Base-by-base conservation (phyloP, 163 green algal genomes). In the Scenedesmus sp. region DNA sequence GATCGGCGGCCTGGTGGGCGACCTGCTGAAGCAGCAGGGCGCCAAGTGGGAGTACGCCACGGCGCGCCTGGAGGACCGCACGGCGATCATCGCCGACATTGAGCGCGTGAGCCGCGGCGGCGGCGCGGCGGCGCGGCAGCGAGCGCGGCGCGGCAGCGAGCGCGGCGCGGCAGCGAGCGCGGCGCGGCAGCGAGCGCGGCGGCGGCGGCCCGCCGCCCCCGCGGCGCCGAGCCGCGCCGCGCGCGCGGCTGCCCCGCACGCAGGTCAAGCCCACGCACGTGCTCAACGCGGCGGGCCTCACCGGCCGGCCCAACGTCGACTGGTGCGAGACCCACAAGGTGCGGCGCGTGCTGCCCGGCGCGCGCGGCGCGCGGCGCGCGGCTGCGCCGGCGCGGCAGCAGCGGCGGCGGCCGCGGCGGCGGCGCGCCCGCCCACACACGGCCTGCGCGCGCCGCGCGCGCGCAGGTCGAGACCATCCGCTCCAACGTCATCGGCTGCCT, bases 261-360 rank as follows among this genome's bases (percentile, higher is more conserved):
- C 87, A 98, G 90, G 91, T 97, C 17, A 96, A 97, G 85, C 95
- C 95, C 53, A 99, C 96, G 0, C 96, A 99, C 50, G 90, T 99
- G 18, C 86, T 99, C 4, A 98, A 97, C 82, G 91, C 94, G 33
- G 96, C 96, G 24, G 96, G 96, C n/a, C 76, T 99, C n/a, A 99
- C 96, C 17, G 96, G 96, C 15, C 88, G 96, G 22, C 96, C 96
- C 31, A 99, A 99, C 70, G 96, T 99, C 39, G 96, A 99, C 84
- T 99, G 96, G 96, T 99, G 96, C 84, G 96, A 99, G 80, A 88
- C 87, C 39, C 94, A 99, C 90, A 97, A 96, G 88, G 89, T 95
- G 50, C 45, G 22, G n/a, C n/a, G n/a, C n/a, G n/a, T n/a, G n/a
- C n/a, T n/a, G n/a, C n/a, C n/a, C n/a, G 42, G 5, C 36, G 24